Evolutionary conservation across 2,329 filamentous ascomycete species (phyloP), one percentile per base, ranked within the genome.

Genomic region (Neoscytalidium dimidiatum): DNA sequence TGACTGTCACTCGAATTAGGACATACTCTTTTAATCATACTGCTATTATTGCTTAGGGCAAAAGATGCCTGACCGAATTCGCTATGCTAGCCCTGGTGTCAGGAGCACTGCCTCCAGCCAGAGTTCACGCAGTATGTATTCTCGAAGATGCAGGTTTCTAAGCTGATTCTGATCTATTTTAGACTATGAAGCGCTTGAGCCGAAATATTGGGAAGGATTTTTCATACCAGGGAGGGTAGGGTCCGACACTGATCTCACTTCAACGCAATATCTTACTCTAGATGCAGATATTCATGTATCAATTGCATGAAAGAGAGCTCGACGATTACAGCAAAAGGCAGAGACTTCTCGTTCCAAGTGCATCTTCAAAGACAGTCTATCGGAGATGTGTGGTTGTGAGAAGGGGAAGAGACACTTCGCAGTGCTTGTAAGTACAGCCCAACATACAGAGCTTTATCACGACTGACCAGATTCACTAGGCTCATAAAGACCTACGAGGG

Each of bases 101-200:
- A 14, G 53, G 35, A 57, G 53, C 35, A 57, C 23, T 9, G 53
- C 53, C 21, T 57, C 53, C 35, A 43, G 35, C 53, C 53, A 57
- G n/a, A 43, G 53, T 26, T 57, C 53, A 41, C 53, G 53, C 23
- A 8, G 53, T 57, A 44, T 29, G 53, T 11, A 26, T 21, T 26
- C 19, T 11, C 23, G 3, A 13, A 13, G 11, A n/a, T 14, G 4
- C 14, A 1, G 9, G 3, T 38, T 11, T 11, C 3, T 29, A 19
- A 6, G 6, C 35, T 43, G n/a, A n/a, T 8, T 29, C 35, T 7
- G 23, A 29, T 26, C n/a, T 13, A 44, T 17, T 9, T 2, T 17
- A 57, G 53, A 57, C 17, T 57, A 57, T 35, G 35, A 57, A 17
- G 3, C 19, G 14, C 53, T 57, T 17, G 53, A 57, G 3, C 35